A percentile compares a stretch with the other conserved stretches of the same genome.
phyloP scores from a whole-genome alignment of 257 asterid genomes.

The Apocynum venetum region DNA sequence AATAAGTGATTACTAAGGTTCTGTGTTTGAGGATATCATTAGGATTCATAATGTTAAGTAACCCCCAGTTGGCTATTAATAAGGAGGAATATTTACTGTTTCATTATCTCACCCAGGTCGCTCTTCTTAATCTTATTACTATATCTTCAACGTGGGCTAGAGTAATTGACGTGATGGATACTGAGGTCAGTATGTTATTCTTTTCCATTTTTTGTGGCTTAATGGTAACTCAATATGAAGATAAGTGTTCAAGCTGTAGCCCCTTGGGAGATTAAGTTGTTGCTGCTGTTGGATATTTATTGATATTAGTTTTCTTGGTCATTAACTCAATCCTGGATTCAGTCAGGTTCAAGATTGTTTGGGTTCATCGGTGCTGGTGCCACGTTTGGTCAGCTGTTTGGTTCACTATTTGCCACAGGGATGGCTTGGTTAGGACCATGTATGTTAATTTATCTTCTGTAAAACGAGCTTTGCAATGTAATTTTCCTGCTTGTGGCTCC shows the following conservation, averaged over 20 bases:
- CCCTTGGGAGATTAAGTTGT: not conserved
- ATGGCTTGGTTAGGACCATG: constrained; percentile 99
- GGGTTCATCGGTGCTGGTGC: constrained; percentile 99
- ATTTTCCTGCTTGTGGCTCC: constrained; percentile 2
- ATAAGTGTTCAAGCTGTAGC: not conserved
- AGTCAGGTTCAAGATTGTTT: constrained; percentile 99
- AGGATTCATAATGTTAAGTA: not conserved
- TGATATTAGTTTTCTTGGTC: not conserved
- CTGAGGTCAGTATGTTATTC: constrained; percentile 60
- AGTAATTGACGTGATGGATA: constrained; percentile 92
- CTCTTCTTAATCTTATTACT: constrained; percentile 92
- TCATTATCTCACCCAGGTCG: constrained; percentile 52
- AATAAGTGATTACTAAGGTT: constrained; percentile 20
- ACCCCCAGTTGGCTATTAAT: not conserved
- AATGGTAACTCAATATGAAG: not conserved
- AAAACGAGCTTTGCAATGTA: not conserved
- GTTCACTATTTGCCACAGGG: constrained; percentile 90
- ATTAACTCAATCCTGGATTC: constrained; percentile 44
- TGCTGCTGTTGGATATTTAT: constrained; percentile 4
- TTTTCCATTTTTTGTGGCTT: not conserved
- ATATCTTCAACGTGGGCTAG: constrained; percentile 99
- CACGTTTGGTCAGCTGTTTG: constrained; percentile 94
- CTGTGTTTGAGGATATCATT: constrained; percentile 8
- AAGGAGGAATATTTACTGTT: not conserved
- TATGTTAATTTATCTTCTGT: constrained; percentile 35